phyloP scores from a whole-genome alignment of 768 basidiomycete genomes.

The Coprinellus micaceus region DNA sequence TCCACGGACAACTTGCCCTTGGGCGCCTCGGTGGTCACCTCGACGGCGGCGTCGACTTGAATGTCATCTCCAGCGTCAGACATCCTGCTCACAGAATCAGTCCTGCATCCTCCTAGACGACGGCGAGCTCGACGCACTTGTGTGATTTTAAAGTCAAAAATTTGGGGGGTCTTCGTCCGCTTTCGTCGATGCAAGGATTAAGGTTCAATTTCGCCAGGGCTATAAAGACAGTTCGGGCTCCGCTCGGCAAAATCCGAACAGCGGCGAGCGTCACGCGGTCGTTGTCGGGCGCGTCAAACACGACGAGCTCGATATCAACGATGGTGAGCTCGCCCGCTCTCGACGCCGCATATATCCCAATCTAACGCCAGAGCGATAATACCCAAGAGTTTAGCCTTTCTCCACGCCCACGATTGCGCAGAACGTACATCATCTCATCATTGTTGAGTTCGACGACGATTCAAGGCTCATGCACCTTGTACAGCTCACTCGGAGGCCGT shows the following conservation, averaged over 20 bases:
- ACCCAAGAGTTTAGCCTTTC: conserved; percentile 64
- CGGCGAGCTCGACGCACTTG: conserved; percentile 34
- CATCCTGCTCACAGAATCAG: conserved; percentile 50
- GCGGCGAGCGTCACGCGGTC: conserved; percentile 2
- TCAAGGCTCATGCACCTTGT: conserved; percentile 28
- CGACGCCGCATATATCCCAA: not conserved
- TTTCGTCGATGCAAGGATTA: conserved; percentile 84
- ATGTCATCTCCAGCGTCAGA: conserved; percentile 99
- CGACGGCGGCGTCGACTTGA: conserved; percentile 74
- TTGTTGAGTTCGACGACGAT: conserved; percentile 21
- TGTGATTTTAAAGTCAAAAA: conserved; percentile 28
- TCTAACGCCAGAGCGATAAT: not conserved
- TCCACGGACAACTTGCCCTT: conserved; percentile 96
- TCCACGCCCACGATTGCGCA: conserved; percentile 69
- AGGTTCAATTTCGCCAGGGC: conserved; percentile 32
- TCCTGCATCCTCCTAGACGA: not conserved
- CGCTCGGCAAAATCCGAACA: conserved; percentile 47
- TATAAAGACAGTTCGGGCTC: conserved; percentile 45
- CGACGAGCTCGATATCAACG: conserved; percentile 9
- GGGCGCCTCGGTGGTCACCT: conserved; percentile 84
- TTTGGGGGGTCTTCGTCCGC: conserved; percentile 86
- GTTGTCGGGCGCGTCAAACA: conserved; percentile 19
- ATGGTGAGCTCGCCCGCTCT: conserved; percentile 28
- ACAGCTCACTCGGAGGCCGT: conserved; percentile 77
- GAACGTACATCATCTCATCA: conserved; percentile 62